These are phyloP conservation scores for Magnusiomyces suaveolens DNA, from an alignment of 1,139 yeast genomes.

Conservation along the genomic window DNA sequence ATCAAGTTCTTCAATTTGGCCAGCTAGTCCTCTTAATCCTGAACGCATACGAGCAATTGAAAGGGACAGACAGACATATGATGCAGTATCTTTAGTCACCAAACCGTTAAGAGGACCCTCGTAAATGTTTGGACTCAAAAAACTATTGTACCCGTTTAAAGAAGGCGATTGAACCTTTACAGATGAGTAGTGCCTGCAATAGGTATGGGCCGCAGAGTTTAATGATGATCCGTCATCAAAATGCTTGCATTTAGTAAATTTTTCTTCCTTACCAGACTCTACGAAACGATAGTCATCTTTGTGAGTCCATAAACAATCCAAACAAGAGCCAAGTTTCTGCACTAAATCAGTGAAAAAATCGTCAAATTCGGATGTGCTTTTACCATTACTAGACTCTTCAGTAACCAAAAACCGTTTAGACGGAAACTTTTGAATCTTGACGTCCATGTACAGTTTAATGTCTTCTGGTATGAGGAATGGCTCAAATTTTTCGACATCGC, in stretches of 20 bases:
- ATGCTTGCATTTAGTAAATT: neutral
- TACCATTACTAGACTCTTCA: neutral
- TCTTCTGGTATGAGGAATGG: conserved; percentile 3
- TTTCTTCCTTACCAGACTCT: neutral
- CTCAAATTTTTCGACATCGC: neutral
- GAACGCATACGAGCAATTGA: conserved; percentile 3
- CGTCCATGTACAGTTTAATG: conserved; percentile 5
- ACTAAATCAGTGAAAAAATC: neutral
- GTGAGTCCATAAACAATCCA: too few species aligned
- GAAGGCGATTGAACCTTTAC: neutral
- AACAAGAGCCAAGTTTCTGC: neutral
- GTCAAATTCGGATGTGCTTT: neutral
- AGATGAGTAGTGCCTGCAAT: neutral
- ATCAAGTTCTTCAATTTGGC: neutral
- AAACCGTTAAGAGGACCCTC: neutral
- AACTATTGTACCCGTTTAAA: neutral
- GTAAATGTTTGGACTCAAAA: neutral
- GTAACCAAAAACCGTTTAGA: neutral
- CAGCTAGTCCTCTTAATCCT: neutral
- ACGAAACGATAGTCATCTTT: conserved; percentile 2
- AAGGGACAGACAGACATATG: neutral
- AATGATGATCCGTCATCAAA: neutral
- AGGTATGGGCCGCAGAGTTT: neutral
- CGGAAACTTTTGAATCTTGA: conserved; percentile 6
- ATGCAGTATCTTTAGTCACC: neutral